Percentiles rank a stretch among this genome's conserved stretches.
Evolutionary conservation across 441 rosid species (phyloP).

Genomic region (Eruca vesicaria): DNA sequence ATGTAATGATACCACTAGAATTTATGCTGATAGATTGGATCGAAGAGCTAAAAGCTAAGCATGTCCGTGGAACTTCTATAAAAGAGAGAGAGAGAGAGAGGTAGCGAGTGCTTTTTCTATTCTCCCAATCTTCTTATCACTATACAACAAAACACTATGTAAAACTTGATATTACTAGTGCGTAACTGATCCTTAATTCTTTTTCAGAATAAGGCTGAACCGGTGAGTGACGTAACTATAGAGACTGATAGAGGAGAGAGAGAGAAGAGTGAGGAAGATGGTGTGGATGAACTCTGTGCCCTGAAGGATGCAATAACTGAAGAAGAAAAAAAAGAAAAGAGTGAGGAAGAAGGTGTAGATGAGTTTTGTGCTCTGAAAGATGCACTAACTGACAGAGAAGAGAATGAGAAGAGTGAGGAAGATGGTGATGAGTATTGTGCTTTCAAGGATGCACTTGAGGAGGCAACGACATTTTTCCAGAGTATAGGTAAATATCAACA

Average conservation of each 20-base stretch:
- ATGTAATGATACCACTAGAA: no score
- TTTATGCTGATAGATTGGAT: no score
- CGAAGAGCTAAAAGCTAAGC: no score
- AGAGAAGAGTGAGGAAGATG: constrained; percentile 3
- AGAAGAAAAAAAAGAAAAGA: neutral
- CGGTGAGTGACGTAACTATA: neutral
- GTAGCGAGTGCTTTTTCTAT: neutral
- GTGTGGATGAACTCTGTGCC: neutral
- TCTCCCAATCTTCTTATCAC: neutral
- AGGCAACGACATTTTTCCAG: no score
- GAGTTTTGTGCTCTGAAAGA: no score
- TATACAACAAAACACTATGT: neutral
- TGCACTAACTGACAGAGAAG: neutral
- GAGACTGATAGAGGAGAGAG: neutral
- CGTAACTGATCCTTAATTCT: neutral
- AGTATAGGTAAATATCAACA: no score
- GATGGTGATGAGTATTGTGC: neutral
- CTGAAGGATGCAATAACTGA: no score
- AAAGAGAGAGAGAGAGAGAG: no score
- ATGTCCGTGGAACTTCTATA: no score
- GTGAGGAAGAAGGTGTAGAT: neutral
- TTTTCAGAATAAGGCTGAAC: neutral
- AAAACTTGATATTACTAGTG: neutral
- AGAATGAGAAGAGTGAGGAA: neutral
- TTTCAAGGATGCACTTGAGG: constrained; percentile 10